A percentile compares a stretch with the other conserved stretches of the same genome.
Evolutionary conservation across 345 rosid species (phyloP).

Genomic region (Populus simonii): DNA sequence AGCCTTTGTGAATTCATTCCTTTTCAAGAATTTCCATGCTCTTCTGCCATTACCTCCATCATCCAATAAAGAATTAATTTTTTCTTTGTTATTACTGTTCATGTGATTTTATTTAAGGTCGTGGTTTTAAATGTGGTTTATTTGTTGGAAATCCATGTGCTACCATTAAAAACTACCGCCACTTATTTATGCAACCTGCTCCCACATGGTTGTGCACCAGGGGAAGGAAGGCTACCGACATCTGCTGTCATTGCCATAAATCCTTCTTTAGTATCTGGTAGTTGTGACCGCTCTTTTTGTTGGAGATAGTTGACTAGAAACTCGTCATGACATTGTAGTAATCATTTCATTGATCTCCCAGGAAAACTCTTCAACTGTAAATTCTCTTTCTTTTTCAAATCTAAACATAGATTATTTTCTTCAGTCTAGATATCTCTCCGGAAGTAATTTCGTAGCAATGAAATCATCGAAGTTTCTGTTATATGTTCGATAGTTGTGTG

Average conservation of each 20-base stretch:
- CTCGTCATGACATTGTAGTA: too few relatives aligned
- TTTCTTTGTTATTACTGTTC: neutral
- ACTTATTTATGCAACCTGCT: neutral
- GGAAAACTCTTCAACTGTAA: too few relatives aligned
- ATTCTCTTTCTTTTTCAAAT: too few relatives aligned
- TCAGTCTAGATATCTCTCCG: too few relatives aligned
- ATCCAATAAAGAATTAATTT: neutral
- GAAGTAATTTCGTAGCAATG: neutral
- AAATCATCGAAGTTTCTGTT: neutral
- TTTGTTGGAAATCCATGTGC: neutral
- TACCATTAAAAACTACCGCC: neutral
- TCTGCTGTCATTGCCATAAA: neutral
- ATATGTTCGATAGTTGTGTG: neutral
- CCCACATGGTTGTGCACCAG: conserved; percentile 1
- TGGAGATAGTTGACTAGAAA: neutral
- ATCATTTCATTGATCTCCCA: too few relatives aligned
- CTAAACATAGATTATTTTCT: too few relatives aligned
- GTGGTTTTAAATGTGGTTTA: neutral
- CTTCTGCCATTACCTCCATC: neutral
- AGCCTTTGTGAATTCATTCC: neutral
- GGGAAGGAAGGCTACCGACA: neutral
- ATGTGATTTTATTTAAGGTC: neutral
- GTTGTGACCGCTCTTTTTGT: neutral
- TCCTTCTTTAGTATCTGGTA: neutral
- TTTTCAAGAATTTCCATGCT: neutral